These are phyloP conservation scores for Phytophthora sp. DNA, from an alignment of 352 stramenopile species.

Conservation along the genomic window DNA sequence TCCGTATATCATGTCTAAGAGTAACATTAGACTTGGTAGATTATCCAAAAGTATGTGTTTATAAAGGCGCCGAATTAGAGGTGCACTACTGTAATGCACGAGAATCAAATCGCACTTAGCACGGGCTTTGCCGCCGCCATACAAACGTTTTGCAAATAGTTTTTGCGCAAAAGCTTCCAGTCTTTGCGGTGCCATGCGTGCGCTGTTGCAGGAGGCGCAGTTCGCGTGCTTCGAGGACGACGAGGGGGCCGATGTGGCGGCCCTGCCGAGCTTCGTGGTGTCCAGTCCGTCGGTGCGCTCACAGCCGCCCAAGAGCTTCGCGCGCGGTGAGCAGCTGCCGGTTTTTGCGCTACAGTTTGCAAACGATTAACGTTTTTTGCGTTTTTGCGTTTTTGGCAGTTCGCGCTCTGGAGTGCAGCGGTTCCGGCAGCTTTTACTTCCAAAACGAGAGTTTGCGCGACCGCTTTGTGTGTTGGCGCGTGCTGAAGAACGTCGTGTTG, in stretches of 20 bases:
- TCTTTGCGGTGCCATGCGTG: constrained; percentile 20
- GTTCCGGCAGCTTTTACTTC: constrained; percentile 78
- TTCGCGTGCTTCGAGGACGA: constrained; percentile 80
- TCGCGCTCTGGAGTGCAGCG: constrained; percentile 66
- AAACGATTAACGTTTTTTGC: constrained; percentile 15
- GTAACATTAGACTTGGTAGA: too few relatives aligned
- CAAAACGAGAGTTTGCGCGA: constrained; percentile 69
- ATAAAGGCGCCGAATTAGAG: too few relatives aligned
- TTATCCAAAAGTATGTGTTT: too few relatives aligned
- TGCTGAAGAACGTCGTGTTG: constrained; percentile 77
- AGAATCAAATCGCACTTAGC: constrained; percentile 7
- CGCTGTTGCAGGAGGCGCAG: constrained; percentile 67
- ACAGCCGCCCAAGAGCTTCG: constrained; percentile 63
- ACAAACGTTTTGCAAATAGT: too few relatives aligned
- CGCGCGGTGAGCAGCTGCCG: constrained; percentile 35
- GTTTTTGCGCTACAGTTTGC: constrained; percentile 1
- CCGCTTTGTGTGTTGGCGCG: constrained; percentile 76
- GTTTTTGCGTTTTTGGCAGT: constrained; percentile 32
- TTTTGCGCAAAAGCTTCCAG: not conserved
- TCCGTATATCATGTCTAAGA: too few relatives aligned
- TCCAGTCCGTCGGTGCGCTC: constrained; percentile 36
- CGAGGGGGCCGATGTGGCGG: constrained; percentile 27
- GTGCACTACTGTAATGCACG: not conserved
- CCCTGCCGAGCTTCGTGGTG: constrained; percentile 40
- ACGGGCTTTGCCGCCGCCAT: not conserved